These are phyloP conservation scores for Irpex sp. DNA, from an alignment of 1,284 basidiomycete genomes.

Conservation along the genomic window DNA sequence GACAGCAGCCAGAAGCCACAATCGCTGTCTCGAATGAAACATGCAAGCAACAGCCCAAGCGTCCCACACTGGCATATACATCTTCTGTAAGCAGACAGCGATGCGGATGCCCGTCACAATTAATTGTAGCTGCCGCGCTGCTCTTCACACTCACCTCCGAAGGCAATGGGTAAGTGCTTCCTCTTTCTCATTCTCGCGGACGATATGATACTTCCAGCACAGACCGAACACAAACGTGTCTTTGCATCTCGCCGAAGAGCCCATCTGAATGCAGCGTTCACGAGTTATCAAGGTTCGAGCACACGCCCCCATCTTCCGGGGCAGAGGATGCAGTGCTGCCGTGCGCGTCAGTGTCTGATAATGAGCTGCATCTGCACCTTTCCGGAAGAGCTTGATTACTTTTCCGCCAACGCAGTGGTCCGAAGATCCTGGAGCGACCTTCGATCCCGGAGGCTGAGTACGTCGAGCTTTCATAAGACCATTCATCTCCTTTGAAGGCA, in stretches of 20 bases:
- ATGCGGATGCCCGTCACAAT: too few species aligned
- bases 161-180: not conserved
- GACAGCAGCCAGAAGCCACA: not conserved
- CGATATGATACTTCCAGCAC: not conserved
- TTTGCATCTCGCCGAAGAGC: not conserved
- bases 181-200: not conserved
- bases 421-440: too few species aligned
- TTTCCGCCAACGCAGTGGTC: too few species aligned
- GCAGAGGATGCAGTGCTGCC: too few species aligned
- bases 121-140: too few species aligned
- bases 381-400: too few species aligned
- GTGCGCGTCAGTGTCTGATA: too few species aligned
- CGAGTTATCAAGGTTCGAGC: not conserved
- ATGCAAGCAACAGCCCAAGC: not conserved
- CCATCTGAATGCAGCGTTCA: not conserved
- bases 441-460: too few species aligned
- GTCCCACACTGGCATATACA: too few species aligned
- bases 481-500: not conserved
- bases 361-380: too few species aligned
- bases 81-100: too few species aligned
- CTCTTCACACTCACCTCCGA: not conserved
- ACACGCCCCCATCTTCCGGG: not conserved
- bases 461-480: too few species aligned
- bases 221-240: not conserved
- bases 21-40: not conserved